A percentile compares a stretch with the other conserved stretches of the same genome.
phyloP scores from a whole-genome alignment of 768 basidiomycete species.

The Filobasidium wieringae region DNA sequence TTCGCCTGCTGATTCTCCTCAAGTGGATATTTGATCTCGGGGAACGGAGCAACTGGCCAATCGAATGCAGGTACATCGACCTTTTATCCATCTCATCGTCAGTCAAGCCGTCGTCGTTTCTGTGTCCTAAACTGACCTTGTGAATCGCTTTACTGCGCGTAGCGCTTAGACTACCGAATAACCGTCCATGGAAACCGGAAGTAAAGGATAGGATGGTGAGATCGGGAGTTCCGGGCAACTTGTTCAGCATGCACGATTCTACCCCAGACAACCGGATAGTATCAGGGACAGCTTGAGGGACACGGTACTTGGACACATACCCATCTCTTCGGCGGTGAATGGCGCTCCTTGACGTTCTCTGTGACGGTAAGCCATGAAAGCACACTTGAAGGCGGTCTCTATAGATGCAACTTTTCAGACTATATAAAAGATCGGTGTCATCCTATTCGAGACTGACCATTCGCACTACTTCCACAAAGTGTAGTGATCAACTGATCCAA shows the following conservation, averaged over 20 bases:
- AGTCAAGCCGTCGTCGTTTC: background rate
- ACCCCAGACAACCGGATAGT: background rate
- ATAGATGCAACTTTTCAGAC: background rate
- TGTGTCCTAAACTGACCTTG: constrained; percentile 25
- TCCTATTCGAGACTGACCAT: constrained; percentile 16
- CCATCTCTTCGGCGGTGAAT: constrained; percentile 38
- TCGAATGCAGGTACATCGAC: constrained; percentile 43
- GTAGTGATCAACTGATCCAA: constrained; percentile 39
- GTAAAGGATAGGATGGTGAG: constrained; percentile 40
- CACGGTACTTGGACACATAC: constrained; percentile 2
- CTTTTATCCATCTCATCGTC: background rate
- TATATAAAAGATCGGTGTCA: background rate
- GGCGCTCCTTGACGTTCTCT: constrained; percentile 28
- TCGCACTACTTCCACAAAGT: constrained; percentile 30
- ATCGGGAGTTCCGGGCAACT: constrained; percentile 39
- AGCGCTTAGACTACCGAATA: constrained; percentile 40
- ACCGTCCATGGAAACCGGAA: constrained; percentile 41
- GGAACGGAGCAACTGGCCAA: constrained; percentile 42
- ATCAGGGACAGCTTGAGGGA: background rate
- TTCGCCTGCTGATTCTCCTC: constrained; percentile 38
- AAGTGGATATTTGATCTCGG: constrained; percentile 41
- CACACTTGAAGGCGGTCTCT: constrained; percentile 42
- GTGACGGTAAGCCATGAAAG: constrained; percentile 39
- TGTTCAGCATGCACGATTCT: constrained; percentile 41
- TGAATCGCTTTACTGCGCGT: constrained; percentile 43